Base-by-base conservation (phyloP, 2,329 filamentous ascomycete genomes). In the Fusarium sp. region DNA sequence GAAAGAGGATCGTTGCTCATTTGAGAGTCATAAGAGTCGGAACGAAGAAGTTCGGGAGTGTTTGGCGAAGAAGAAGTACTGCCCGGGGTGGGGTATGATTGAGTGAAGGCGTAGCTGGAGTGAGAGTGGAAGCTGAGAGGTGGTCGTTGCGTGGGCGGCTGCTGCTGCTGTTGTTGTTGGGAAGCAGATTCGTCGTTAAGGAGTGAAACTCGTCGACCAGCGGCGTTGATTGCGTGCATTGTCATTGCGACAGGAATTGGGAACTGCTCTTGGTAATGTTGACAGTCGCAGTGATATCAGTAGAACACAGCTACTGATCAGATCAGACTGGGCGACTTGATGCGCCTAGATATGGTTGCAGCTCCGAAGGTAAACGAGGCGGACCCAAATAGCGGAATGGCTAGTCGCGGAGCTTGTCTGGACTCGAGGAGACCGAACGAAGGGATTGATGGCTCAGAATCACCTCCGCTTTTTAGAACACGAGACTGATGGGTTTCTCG, bases 11-110 rank as follows among this genome's bases (percentile, higher is more conserved):
- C 89, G 76, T 84, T 85, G 79, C 87, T 89, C 74, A 84, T 84
- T 70, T 89, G 87, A 17, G 89, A 91, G 78, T 91, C 90, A 79
- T 89, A 91, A 2, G 90, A 91, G 74, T 90, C 84, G 59, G 89
- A 90, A 48, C 89, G 87, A 56, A 88, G 81, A n/a, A 91, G 85
- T 75, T 88, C 87, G 36, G 90, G 89, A 2, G 87, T 88, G 73
- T 85, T 84, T 55, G 87, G 84, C 26, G 86, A 86, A 8, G 85
- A 85, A 7, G 87, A 87, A 60, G 69, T 77, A 71, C 82, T 84
- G 59, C 84, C 80, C 22, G 82, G 76, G 33, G 81, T 77, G 66
- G 82, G 77, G 75, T 83, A 84, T 22, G 81, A 77, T 51, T 78
- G 80, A 35, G 78, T 74, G 52, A 80, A 68, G 51, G 77, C 70